Percentiles rank a stretch among this genome's conserved stretches.
Evolutionary conservation across 805 yeast genomes (phyloP).

Genomic region (Candida khao-thaluensis): DNA sequence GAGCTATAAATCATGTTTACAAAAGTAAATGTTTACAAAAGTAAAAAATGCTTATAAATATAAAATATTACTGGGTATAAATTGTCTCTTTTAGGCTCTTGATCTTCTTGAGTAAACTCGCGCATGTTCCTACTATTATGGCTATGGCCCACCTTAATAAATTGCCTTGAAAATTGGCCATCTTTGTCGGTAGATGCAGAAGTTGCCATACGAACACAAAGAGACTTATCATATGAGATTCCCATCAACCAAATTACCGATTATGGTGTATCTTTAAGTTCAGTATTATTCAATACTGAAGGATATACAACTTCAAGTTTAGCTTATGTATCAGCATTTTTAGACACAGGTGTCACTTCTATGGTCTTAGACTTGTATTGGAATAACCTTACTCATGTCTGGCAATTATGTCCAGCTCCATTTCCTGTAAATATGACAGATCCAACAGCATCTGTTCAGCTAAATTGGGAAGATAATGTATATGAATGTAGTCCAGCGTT

Average conservation of each 20-base stretch:
- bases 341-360: conserved; percentile 46
- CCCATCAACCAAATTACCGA: conserved; percentile 35
- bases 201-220: conserved; percentile 29
- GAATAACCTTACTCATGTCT: conserved; percentile 41
- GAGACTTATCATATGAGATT: conserved; percentile 30
- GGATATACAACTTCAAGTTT: conserved; percentile 27
- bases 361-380: conserved; percentile 57
- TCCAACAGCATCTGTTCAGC: neutral
- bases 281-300: conserved; percentile 26
- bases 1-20: no score
- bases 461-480: conserved; percentile 27
- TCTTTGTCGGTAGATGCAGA: conserved; percentile 7
- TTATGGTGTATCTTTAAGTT: conserved; percentile 33
- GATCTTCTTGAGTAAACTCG: no score
- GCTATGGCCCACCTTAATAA: neutral
- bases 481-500: conserved; percentile 32
- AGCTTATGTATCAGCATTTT: conserved; percentile 21
- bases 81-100: no score
- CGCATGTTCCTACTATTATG: conserved; percentile 2
- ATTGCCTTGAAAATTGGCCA: conserved; percentile 18
- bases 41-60: no score
- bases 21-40: no score
- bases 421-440: conserved; percentile 28
- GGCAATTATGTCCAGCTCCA: conserved; percentile 59
- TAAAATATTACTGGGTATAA: no score